Conservation (phyloP, 2,329 filamentous ascomycete species). For the Pseudogymnoascus sp. region DNA sequence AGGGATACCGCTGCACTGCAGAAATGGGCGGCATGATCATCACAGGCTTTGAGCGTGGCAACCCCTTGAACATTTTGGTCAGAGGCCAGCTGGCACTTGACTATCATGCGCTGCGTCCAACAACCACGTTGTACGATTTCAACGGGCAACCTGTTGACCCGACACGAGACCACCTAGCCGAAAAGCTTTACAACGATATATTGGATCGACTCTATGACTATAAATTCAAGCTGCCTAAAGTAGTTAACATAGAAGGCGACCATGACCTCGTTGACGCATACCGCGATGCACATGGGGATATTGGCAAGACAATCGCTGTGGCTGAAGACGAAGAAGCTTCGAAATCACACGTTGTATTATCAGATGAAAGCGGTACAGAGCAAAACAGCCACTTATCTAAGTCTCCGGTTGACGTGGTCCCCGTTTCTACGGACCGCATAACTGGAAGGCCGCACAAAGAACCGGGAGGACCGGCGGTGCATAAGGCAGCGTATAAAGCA, state of each 20-base stretch:
- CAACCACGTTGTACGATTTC: constrained; percentile 83
- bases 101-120: constrained; percentile 74
- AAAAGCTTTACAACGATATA: constrained; percentile 91
- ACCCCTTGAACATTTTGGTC: constrained; percentile 85
- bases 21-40: constrained; percentile 99
- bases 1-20: constrained; percentile 66
- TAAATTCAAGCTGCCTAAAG: constrained; percentile 68
- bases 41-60: constrained; percentile 92
- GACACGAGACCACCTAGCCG: constrained; percentile 72
- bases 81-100: constrained; percentile 82
- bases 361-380: not conserved
- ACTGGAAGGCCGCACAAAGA: constrained; percentile 69
- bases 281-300: constrained; percentile 67
- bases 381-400: constrained; percentile 17
- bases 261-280: constrained; percentile 75
- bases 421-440: constrained; percentile 60
- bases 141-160: constrained; percentile 73
- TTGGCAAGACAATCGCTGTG: constrained; percentile 64
- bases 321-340: constrained; percentile 64
- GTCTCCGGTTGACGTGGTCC: constrained; percentile 45
- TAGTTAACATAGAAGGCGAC: constrained; percentile 74
- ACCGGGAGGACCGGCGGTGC: constrained; percentile 60
- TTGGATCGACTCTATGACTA: constrained; percentile 86
- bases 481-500: constrained; percentile 71
- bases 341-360: constrained; percentile 40